A percentile compares a stretch with the other conserved stretches of the same genome.
Conservation (phyloP, 805 yeast genomes). For the Zygosaccharomyces siamensis region DNA sequence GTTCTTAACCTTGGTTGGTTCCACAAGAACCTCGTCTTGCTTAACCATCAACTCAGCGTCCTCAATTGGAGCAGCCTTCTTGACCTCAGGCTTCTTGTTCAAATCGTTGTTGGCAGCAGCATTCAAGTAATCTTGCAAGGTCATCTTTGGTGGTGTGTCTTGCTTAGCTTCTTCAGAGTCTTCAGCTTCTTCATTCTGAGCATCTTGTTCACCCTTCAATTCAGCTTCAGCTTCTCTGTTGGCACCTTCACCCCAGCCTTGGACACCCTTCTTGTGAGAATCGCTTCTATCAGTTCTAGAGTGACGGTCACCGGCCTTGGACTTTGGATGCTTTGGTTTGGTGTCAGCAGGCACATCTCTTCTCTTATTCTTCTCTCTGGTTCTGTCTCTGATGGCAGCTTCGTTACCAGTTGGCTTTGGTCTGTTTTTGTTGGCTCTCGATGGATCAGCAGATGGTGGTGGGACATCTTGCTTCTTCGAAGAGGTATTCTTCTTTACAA, state of each 20-base stretch:
- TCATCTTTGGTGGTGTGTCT: conserved; percentile 53
- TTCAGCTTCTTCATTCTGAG: conserved; percentile 57
- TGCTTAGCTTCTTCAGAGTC: conserved; percentile 45
- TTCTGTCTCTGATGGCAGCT: conserved; percentile 72
- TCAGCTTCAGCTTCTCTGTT: conserved; percentile 63
- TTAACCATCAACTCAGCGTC: conserved; percentile 60
- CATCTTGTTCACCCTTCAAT: conserved; percentile 41
- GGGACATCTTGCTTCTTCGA: conserved; percentile 83
- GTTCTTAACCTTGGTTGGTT: conserved; percentile 62
- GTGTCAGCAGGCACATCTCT: conserved; percentile 49
- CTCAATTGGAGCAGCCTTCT: conserved; percentile 34
- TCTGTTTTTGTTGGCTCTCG: conserved; percentile 69
- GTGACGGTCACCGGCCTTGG: conserved; percentile 66
- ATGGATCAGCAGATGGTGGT: conserved; percentile 76
- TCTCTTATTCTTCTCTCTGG: conserved; percentile 62
- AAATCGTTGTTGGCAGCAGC: conserved; percentile 46
- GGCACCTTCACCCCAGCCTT: conserved; percentile 84
- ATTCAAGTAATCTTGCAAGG: conserved; percentile 83
- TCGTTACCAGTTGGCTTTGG: conserved; percentile 78
- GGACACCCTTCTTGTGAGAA: conserved; percentile 74
- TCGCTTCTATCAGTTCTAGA: conserved; percentile 80
- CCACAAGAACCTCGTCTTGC: conserved; percentile 55
- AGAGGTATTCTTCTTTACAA: conserved; percentile 76
- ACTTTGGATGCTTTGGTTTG: conserved; percentile 49
- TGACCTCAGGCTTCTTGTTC: conserved; percentile 49